Conservation (phyloP, 1,284 basidiomycete genomes). For the Trametes sp. region DNA sequence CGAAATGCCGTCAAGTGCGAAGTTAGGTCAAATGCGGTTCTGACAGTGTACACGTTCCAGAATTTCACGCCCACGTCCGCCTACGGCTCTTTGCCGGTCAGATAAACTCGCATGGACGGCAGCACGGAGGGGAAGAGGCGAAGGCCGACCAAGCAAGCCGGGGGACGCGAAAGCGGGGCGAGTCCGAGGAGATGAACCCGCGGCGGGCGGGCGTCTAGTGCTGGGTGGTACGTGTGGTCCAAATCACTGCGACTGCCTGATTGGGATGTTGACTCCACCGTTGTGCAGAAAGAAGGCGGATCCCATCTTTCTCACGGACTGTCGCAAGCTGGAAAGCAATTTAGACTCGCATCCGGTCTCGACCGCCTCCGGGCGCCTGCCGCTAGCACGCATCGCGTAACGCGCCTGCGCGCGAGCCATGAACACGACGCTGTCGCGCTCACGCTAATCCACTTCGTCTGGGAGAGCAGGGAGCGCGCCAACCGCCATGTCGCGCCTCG, state of each 20-base stretch:
- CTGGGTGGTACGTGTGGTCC: slow-evolving; percentile 1
- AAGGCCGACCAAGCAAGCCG: neutral
- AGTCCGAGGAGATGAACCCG: slow-evolving; percentile 8
- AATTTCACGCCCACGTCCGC: neutral
- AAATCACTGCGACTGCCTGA: slow-evolving; percentile 19
- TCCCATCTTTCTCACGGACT: slow-evolving; percentile 17
- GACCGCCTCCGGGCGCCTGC: neutral
- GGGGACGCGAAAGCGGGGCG: neutral
- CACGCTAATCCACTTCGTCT: neutral
- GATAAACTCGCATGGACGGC: neutral
- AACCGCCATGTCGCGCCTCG: neutral
- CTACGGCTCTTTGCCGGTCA: neutral
- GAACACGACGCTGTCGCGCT: slow-evolving; percentile 1
- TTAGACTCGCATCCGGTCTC: slow-evolving; percentile 10
- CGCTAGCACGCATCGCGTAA: neutral
- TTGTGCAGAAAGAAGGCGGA: slow-evolving; percentile 6
- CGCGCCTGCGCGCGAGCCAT: neutral
- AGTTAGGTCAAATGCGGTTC: neutral
- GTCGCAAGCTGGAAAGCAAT: slow-evolving; percentile 2
- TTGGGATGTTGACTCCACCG: slow-evolving; percentile 13
- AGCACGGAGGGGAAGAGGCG: neutral
- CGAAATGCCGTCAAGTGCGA: neutral
- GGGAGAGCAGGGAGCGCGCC: neutral
- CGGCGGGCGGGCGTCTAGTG: slow-evolving; percentile 4
- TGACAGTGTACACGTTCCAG: neutral